Evolutionary conservation across 1,139 yeast species (phyloP).

Genomic region (Zhuliangozyma parablackwelliae): DNA sequence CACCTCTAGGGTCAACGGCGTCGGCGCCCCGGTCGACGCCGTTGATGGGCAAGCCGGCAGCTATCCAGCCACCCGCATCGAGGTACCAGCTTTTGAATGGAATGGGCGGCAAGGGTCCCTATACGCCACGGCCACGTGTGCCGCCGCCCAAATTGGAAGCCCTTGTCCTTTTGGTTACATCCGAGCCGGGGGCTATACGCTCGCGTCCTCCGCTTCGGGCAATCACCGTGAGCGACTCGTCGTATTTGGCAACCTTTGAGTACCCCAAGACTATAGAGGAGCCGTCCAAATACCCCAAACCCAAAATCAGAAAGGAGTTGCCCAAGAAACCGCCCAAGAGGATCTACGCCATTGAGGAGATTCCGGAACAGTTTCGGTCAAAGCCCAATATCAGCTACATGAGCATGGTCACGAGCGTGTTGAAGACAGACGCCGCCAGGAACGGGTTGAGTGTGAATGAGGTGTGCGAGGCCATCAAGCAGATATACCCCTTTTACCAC

Average conservation of each 20-base stretch:
- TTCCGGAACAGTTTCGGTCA: slow-evolving; percentile 78
- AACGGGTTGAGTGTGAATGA: slow-evolving; percentile 72
- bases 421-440: slow-evolving; percentile 58
- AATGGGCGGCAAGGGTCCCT: neutral
- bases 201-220: slow-evolving; percentile 18
- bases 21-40: slow-evolving; percentile 21
- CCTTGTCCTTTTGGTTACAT: slow-evolving; percentile 24
- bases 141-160: slow-evolving; percentile 41
- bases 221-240: slow-evolving; percentile 21
- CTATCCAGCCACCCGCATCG: slow-evolving; percentile 44
- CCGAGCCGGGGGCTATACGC: slow-evolving; percentile 15
- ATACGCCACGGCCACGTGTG: neutral
- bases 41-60: slow-evolving; percentile 43
- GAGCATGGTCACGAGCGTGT: slow-evolving; percentile 71
- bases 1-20: no score
- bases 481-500: slow-evolving; percentile 82
- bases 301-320: slow-evolving; percentile 29
- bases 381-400: slow-evolving; percentile 84
- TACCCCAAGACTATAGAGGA: slow-evolving; percentile 32
- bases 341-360: slow-evolving; percentile 66
- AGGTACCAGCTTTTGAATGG: slow-evolving; percentile 18
- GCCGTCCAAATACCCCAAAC: slow-evolving; percentile 43
- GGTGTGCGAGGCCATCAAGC: slow-evolving; percentile 81
- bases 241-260: slow-evolving; percentile 25
- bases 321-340: slow-evolving; percentile 47